Evolutionary conservation across 768 basidiomycete genomes (phyloP), one percentile per base, ranked within the genome.

Genomic region (Boletus rubescentipes): DNA sequence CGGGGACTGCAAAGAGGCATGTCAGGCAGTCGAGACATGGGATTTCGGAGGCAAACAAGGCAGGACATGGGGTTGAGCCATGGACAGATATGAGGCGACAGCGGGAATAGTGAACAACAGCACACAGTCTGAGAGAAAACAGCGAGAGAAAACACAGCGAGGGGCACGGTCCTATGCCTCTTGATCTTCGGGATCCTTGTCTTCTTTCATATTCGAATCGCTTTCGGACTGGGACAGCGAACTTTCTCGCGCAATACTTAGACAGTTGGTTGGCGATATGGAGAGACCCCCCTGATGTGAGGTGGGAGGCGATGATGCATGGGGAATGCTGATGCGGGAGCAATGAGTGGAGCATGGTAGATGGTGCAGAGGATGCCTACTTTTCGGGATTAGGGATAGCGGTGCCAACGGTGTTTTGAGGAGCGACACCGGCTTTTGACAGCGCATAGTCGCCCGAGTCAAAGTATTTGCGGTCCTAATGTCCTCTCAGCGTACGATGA

Each of bases 361-460:
- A 31, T n/a, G 7, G 32, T 31, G 21, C 11, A 18, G 30, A 31
- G 0, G 9, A 31, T 45, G 76, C 91, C 58, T 67, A 96, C 94
- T 91, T 92, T 74, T 98, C 92, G 29, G 97, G 95, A 72, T 91
- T 94, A n/a, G 97, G 96, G 61, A 98, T 98, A 34, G 93, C 91
- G 9, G 95, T 98, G 29, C 97, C 97, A 51, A 98, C 93, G 3
- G 84, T 80, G 59, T 80, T 90, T 70, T 92, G 91, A 44, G 91
- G 87, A n/a, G 87, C 80, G 43, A 89, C 86, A 26, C 97, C 90
- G 3, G 97, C 97, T 72, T 98, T 98, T 46, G 93, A 93, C 61
- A 99, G 79, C 30, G 95, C 95, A 67, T 98, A 98, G 72, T 99
- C 97, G 53, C 97, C 97, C 51, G 96, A 98, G 75, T 98, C 97